These are phyloP conservation scores for Trichoderma aggressivum DNA, from an alignment of 2,329 filamentous ascomycete species.

Conservation along the genomic window DNA sequence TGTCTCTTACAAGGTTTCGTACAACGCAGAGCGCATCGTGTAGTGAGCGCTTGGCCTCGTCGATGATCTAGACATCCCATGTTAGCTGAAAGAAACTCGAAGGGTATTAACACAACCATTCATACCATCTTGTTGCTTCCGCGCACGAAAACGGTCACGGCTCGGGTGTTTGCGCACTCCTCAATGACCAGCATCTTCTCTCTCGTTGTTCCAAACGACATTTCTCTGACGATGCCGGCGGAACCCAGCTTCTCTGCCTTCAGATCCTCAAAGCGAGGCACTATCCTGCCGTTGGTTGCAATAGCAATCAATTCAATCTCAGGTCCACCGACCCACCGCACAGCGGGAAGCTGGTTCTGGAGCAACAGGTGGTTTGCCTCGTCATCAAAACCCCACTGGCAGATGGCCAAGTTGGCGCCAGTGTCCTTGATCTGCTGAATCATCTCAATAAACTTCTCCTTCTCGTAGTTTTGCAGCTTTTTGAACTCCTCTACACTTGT, in stretches of 20 bases:
- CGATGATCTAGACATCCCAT: conserved; percentile 69
- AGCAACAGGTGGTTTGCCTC: conserved; percentile 96
- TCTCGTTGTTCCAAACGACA: conserved; percentile 94
- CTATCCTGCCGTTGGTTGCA: conserved; percentile 95
- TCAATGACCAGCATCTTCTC: conserved; percentile 99
- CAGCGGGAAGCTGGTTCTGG: conserved; percentile 92
- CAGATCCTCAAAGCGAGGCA: conserved; percentile 94
- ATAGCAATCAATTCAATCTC: conserved; percentile 99
- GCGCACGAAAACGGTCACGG: conserved; percentile 92
- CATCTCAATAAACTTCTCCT: conserved; percentile 97
- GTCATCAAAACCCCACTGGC: conserved; percentile 99
- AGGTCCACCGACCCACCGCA: conserved; percentile 95
- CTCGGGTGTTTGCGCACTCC: conserved; percentile 95
- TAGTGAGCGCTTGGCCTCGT: conserved; percentile 95
- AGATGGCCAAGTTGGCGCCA: conserved; percentile 95
- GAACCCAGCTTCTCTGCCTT: conserved; percentile 85
- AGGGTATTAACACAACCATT: conserved; percentile 11
- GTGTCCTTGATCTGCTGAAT: conserved; percentile 97
- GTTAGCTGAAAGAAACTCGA: conserved; percentile 22
- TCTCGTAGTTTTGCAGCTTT: conserved; percentile 93
- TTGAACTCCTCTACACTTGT: conserved; percentile 97
- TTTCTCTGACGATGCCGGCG: conserved; percentile 86
- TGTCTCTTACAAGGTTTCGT: conserved; percentile 91
- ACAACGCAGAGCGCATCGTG: conserved; percentile 98
- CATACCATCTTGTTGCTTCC: conserved; percentile 99